Percentiles rank a stretch among this genome's conserved stretches.
Conservation (phyloP, 2,329 filamentous ascomycete genomes). For the Kalaharituber pfeilii region DNA sequence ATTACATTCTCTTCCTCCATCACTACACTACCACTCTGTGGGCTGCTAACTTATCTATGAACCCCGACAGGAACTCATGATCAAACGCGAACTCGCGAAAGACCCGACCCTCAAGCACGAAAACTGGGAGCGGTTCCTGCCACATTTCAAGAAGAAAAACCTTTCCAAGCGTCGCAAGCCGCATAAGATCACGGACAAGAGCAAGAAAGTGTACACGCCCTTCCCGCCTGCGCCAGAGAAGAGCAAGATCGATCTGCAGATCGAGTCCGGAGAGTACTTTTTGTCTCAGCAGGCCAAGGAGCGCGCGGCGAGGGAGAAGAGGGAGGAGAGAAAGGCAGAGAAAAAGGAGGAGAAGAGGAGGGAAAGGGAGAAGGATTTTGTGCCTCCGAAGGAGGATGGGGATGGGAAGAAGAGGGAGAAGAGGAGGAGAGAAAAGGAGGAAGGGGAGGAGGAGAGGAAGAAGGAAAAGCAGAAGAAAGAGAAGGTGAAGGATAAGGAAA, state of each 20-base stretch:
- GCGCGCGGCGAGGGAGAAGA: conserved; percentile 57
- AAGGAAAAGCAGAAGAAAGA: conserved; percentile 12
- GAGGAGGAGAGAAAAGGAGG: conserved; percentile 31
- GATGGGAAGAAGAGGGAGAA: conserved; percentile 40
- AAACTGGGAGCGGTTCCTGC: conserved; percentile 89
- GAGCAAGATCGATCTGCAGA: conserved; percentile 96
- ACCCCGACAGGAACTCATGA: conserved; percentile 51
- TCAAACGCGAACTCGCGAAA: conserved; percentile 79
- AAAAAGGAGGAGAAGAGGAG: conserved; percentile 79
- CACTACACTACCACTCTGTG: neutral
- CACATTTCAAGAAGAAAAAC: conserved; percentile 90
- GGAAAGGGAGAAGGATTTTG: conserved; percentile 69
- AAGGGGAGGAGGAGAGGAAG: conserved; percentile 25
- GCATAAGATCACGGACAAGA: conserved; percentile 76
- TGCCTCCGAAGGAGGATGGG: conserved; percentile 62
- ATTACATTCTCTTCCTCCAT: neutral
- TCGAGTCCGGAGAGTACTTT: conserved; percentile 96
- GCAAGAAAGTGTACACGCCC: conserved; percentile 85
- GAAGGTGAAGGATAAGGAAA: neutral
- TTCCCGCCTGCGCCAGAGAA: conserved; percentile 95
- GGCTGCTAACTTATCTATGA: neutral
- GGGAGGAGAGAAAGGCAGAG: conserved; percentile 66
- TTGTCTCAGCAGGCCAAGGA: conserved; percentile 85
- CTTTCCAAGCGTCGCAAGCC: conserved; percentile 70
- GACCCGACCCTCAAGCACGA: conserved; percentile 72